Conservation (phyloP, 805 yeast genomes). For the Cyberlindnera mrakii region DNA sequence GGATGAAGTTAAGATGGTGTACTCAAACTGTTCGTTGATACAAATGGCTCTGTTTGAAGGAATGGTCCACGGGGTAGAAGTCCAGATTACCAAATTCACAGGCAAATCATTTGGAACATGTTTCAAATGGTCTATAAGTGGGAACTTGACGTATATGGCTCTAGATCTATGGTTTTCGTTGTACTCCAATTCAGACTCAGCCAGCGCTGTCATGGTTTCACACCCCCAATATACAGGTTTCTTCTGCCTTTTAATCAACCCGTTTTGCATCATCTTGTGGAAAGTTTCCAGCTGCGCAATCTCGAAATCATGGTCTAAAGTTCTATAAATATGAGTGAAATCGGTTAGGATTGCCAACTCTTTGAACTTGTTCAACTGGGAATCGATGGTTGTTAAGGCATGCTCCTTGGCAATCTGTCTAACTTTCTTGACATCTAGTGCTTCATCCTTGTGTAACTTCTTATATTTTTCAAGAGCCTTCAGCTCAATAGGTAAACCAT, state of each 20-base stretch:
- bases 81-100: conserved; percentile 67
- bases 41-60: conserved; percentile 84
- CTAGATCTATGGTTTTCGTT: conserved; percentile 61
- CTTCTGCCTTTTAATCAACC: conserved; percentile 73
- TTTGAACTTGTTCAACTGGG: conserved; percentile 59
- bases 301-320: conserved; percentile 69
- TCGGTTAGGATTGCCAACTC: conserved; percentile 79
- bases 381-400: conserved; percentile 60
- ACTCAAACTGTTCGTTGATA: conserved; percentile 50
- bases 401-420: conserved; percentile 61
- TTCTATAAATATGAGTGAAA: conserved; percentile 66
- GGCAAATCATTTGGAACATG: conserved; percentile 3
- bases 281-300: conserved; percentile 69
- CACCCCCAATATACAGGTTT: conserved; percentile 98
- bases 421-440: conserved; percentile 44
- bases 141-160: conserved; percentile 67
- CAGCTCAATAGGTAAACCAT: conserved; percentile 93
- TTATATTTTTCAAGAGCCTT: conserved; percentile 57
- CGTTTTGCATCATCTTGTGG: conserved; percentile 53
- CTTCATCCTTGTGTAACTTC: conserved; percentile 28
- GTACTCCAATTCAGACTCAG: conserved; percentile 94
- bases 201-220: conserved; percentile 88
- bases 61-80: conserved; percentile 98
- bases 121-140: conserved; percentile 31
- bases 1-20: conserved; percentile 40